These are phyloP conservation scores for Lippia alba DNA, from an alignment of 305 asterid genomes.

Conservation along the genomic window DNA sequence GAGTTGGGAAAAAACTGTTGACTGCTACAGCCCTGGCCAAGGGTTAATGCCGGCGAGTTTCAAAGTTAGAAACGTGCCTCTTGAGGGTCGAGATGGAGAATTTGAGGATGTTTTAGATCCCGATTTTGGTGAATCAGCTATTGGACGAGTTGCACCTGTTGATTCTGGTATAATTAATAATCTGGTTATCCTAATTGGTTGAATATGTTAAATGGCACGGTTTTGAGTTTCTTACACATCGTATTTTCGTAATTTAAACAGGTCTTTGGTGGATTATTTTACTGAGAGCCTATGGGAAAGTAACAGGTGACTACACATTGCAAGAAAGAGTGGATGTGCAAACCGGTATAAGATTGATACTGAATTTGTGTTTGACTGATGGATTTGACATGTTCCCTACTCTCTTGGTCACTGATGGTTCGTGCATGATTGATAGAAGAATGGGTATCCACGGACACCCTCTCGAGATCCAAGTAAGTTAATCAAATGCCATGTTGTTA, in stretches of 20 bases:
- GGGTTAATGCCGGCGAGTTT: slow-evolving; percentile 93
- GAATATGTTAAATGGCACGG: background rate
- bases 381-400: slow-evolving; percentile 92
- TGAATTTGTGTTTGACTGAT: slow-evolving; percentile 71
- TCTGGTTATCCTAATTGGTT: background rate
- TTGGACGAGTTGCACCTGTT: slow-evolving; percentile 92
- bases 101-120: slow-evolving; percentile 78
- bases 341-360: slow-evolving; percentile 71
- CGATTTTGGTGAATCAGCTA: slow-evolving; percentile 86
- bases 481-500: background rate
- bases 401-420: slow-evolving; percentile 83
- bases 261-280: slow-evolving; percentile 91
- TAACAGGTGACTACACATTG: slow-evolving; percentile 74
- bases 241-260: slow-evolving; percentile 31
- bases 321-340: slow-evolving; percentile 88
- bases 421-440: slow-evolving; percentile 91
- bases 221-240: background rate
- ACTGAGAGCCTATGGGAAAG: slow-evolving; percentile 80
- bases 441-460: slow-evolving; percentile 94
- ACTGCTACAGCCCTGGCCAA: slow-evolving; percentile 83
- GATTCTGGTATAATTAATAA: slow-evolving; percentile 67
- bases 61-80: slow-evolving; percentile 65
- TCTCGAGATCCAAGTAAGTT: slow-evolving; percentile 79
- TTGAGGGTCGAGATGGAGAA: slow-evolving; percentile 67
- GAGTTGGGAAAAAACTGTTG: slow-evolving; percentile 93